A percentile compares a stretch with the other conserved stretches of the same genome.
Evolutionary conservation across 106 monocot genomes (phyloP).

Genomic region (Dactylorhiza incarnata): DNA sequence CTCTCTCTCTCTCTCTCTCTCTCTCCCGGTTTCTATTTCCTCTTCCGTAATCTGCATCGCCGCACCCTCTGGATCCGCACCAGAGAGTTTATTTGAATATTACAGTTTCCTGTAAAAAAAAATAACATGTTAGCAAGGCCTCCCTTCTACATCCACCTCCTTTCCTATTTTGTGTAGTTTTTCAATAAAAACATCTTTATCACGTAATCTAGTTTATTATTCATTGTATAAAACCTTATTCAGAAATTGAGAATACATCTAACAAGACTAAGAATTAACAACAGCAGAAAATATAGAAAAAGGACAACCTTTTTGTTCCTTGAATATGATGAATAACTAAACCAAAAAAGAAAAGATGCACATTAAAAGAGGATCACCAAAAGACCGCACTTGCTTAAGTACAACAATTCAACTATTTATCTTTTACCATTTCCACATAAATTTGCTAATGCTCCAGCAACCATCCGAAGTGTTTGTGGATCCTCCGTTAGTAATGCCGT

Average conservation of each 20-base stretch:
- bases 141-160: not conserved
- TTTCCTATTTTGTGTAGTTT: not conserved
- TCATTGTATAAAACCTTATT: not conserved
- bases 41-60: no score
- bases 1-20: no score
- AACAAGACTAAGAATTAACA: not conserved
- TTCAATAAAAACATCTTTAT: not conserved
- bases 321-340: not conserved
- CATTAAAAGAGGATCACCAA: not conserved
- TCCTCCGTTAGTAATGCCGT: slow-evolving; percentile 41
- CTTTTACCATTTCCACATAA: slow-evolving; percentile 80
- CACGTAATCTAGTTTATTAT: not conserved
- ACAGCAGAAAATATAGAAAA: not conserved
- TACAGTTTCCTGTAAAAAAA: not conserved
- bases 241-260: not conserved
- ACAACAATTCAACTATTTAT: not conserved
- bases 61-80: no score
- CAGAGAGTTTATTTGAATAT: no score
- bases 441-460: slow-evolving; percentile 84
- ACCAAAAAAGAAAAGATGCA: not conserved
- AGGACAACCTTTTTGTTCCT: not conserved
- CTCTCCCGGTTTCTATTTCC: no score
- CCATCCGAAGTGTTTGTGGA: slow-evolving; percentile 78
- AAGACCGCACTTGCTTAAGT: not conserved
- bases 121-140: not conserved